A percentile compares a stretch with the other conserved stretches of the same genome.
Conservation (phyloP, 306 rosid species). For the Boehmeria nivea region DNA sequence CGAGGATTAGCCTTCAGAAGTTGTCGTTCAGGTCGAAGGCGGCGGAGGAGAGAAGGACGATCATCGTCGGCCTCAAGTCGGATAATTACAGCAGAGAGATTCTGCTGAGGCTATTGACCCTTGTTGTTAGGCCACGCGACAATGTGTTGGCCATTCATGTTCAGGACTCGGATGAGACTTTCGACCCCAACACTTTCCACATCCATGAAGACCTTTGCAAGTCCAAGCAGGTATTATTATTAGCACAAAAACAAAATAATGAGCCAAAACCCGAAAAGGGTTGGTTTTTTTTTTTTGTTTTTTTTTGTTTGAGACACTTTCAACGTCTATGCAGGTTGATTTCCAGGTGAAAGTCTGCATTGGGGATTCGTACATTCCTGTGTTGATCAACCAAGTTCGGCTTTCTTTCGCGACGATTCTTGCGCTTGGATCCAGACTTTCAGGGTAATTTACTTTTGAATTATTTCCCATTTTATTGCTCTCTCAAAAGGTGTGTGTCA, state of each 20-base stretch:
- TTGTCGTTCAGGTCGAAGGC: conserved; percentile 24
- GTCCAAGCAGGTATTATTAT: conserved; percentile 34
- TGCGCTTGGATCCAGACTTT: conserved; percentile 37
- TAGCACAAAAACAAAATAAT: too few relatives aligned
- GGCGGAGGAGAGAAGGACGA: conserved; percentile 21
- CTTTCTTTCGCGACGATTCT: conserved; percentile 34
- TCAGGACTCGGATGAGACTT: conserved; percentile 15
- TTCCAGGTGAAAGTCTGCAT: conserved; percentile 39
- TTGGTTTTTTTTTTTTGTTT: neutral
- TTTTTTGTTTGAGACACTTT: neutral
- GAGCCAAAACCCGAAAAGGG: too few relatives aligned
- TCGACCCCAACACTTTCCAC: conserved; percentile 47
- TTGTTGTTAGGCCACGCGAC: conserved; percentile 29
- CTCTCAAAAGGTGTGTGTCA: too few relatives aligned
- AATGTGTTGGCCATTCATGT: conserved; percentile 36
- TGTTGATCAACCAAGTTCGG: conserved; percentile 35
- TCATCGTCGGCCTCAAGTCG: conserved; percentile 29
- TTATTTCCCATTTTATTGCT: neutral
- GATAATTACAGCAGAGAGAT: conserved; percentile 34
- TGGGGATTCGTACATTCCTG: conserved; percentile 36
- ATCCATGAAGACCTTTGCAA: conserved; percentile 48
- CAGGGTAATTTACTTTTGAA: conserved; percentile 24
- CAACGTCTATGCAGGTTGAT: conserved; percentile 33
- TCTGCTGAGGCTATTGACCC: conserved; percentile 30
- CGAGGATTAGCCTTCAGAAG: conserved; percentile 20